Base-by-base conservation (phyloP, 2,329 filamentous ascomycete genomes). In the Orbilia brochopaga region DNA sequence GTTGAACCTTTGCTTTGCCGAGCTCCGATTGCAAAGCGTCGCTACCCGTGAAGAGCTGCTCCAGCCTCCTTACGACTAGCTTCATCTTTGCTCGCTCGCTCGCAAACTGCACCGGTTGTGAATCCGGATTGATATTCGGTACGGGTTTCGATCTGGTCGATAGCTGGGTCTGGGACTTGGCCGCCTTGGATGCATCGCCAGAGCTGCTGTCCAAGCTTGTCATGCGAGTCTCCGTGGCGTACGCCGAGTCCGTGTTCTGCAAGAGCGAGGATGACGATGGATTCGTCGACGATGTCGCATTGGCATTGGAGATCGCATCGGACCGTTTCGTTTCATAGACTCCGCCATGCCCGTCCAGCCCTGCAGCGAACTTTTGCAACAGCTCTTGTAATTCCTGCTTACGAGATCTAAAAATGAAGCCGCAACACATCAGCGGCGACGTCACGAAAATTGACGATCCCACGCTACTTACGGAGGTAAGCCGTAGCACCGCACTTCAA, bases 11-110 rank as follows among this genome's bases (percentile, higher is more conserved):
- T 74, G 77, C 40, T 73, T 76, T 35, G 74, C 80, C 81, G 1
- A 78, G 75, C 1, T 77, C 78, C 52, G 79, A 82, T 19, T 77
- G 77, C 81, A 79, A 2, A 81, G 81, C 2, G 78, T 79, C 17
- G 83, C 82, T 76, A 88, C 91, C 91, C 0, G 90, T 91, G 73
- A 94, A 95, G 1, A 95, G 83, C 74, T 92, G 89, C 76, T 95
- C 91, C 4, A 95, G 79, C 1, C 90, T 85, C 60, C 86, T 84
- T 1, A 93, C 91, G 0, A 93, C 88, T 19, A 92, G 77, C 77
- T 88, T 91, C 81, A 90, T 91, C 80, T 86, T 91, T 4, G 89
- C 85, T 74, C 86, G 87, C 13, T 93, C 90, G 0, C 78, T 13
- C 77, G 78, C 23, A 83, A 81, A 48, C 17, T 73, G 62, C 19